Evolutionary conservation across 2,329 filamentous ascomycete genomes (phyloP), one percentile per base, ranked within the genome.

Genomic region (Sarocladium kiliense): DNA sequence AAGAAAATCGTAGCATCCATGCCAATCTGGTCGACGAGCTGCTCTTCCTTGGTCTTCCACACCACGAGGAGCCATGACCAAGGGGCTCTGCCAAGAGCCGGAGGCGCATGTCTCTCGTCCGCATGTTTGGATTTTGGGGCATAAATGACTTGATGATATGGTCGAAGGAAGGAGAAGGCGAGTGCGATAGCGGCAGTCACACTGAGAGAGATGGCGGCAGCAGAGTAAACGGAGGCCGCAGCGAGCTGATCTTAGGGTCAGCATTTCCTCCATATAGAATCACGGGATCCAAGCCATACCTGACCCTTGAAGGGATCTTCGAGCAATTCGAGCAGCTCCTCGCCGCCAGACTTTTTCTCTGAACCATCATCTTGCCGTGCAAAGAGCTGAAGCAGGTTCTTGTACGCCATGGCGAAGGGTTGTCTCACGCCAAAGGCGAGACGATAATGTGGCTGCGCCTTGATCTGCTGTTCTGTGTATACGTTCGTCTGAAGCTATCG

Each of bases 71-170:
- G 70, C 94, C 94, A 99, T 49, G 91, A 86, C 67, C 96, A 91
- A 10, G 93, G 75, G n/a, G 89, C 88, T 66, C 88, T 95, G 55
- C 88, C 89, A 64, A 97, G 80, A 1, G 88, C 85, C 12, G 94
- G 94, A 18, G 93, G 94, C 10, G 89, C 84, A 74, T 96, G 91
- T 71, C 88, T 91, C 62, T 91, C 85, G 69, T 97, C 93, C 67
- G 91, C 88, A 76, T 97, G 87, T 69, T 96, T 96, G 50, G 95
- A 78, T 68, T 95, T 93, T 39, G 94, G 94, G 3, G 94, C 92
- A 73, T 99, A 99, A 49, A 99, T 90, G 62, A 93, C 82, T 55
- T 87, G 88, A 71, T 97, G 93, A 71, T 92, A 91, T 4, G 94
- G 94, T 58, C 94, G 89, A 55, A 97, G 78, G 63, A 97, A 76